Base-by-base conservation (phyloP, 139 green algal species). In the Mychonastes homosphaera region DNA sequence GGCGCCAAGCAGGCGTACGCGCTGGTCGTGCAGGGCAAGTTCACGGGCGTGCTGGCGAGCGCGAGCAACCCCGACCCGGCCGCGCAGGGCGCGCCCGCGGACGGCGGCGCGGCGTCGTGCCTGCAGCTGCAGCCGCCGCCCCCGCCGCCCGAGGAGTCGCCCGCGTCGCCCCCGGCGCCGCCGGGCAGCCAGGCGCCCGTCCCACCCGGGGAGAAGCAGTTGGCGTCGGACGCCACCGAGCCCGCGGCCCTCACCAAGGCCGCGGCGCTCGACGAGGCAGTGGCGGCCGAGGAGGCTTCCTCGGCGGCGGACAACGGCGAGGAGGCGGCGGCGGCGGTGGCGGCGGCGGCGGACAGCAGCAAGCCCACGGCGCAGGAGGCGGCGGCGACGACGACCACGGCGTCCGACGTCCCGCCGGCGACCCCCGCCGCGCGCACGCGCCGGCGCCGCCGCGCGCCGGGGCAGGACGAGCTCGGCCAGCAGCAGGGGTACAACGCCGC, bases 11-110 rank as follows among this genome's bases (percentile, higher is more conserved):
- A 91, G 61, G 58, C 64, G 10, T 95, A 90, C 58, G 77, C 84
- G 2, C 61, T 94, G 30, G 84, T 82, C 1, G 78, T 86, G 19
- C 78, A 84, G 51, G 81, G 71, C 40, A 53, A 28, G 29, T 89
- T 77, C 61, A 71, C 48, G 26, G 72, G 78, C 29, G 51, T 81
- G 70, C 72, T 84, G 21, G 48, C 64, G 3, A 71, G 49, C 12
- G 21, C 45, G 5, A 48, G 61, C 58, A 87, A 87, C 67, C 79
- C 79, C 3, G 59, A 55, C 29, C 29, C 30, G 9, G 45, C 61
- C 6, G 61, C 61, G 3, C 9, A 47, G 8, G 21, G 26, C 6
- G 34, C 35, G 8, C 29, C 59, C 8, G 18, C 35, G 2, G 53
- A n/a, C 38, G 40, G 21, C 50, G 55, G 56, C 28, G 19, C 34